A percentile compares a stretch with the other conserved stretches of the same genome.
Conservation (phyloP, 495 filamentous ascomycete genomes). For the Penicillium soppii region DNA sequence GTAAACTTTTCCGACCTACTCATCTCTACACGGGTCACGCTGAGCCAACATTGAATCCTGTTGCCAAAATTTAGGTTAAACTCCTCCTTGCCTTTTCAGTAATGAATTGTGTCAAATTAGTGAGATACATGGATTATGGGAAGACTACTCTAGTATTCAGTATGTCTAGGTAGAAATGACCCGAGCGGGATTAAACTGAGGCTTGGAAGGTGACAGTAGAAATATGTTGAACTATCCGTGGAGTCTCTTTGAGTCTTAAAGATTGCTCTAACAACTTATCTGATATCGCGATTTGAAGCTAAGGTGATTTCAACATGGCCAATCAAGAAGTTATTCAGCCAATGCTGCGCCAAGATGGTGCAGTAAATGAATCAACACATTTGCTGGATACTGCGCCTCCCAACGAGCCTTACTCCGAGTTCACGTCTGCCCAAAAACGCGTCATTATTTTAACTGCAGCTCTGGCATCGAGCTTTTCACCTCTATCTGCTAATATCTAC, state of each 20-base stretch:
- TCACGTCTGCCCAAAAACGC: constrained; percentile 27
- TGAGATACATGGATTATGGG: no score
- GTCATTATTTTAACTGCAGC: constrained; percentile 29
- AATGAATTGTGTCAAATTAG: no score
- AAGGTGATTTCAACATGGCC: no score
- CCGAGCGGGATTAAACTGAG: no score
- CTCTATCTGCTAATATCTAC: constrained; percentile 49
- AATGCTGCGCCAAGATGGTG: not conserved
- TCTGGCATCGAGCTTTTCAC: constrained; percentile 33
- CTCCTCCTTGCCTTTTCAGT: no score
- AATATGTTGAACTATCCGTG: no score
- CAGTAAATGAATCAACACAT: constrained; percentile 18
- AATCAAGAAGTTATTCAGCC: not conserved
- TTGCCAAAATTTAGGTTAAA: constrained; percentile 16
- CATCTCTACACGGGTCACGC: constrained; percentile 28
- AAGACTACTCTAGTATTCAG: no score
- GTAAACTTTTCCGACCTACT: constrained; percentile 34
- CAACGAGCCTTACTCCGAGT: constrained; percentile 18
- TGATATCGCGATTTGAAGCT: no score
- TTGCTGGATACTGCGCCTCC: constrained; percentile 5
- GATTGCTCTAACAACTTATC: no score
- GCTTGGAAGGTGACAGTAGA: no score
- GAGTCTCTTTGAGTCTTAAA: no score
- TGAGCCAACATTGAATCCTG: not conserved
- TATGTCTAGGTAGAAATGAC: no score